phyloP scores from a whole-genome alignment of 495 filamentous ascomycete species.

The Wilcoxina mikolae region DNA sequence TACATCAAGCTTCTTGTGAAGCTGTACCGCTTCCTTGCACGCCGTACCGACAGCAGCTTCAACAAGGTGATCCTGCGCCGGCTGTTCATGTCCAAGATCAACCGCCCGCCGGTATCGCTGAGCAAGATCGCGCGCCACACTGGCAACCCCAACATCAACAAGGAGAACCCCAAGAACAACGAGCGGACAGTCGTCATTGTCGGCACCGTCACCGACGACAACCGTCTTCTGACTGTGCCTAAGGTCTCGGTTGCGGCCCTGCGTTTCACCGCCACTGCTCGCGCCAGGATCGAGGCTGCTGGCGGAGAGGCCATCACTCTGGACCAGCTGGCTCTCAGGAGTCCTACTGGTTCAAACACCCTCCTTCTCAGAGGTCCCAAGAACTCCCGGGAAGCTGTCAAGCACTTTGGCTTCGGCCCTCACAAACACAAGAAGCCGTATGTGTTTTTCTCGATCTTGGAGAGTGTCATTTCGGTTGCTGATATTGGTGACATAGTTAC shows the following conservation, averaged over 20 bases:
- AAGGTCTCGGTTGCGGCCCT: slow-evolving; percentile 87
- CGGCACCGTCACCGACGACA: slow-evolving; percentile 11
- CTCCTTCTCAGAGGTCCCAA: slow-evolving; percentile 89
- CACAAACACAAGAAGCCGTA: slow-evolving; percentile 79
- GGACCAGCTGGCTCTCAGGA: slow-evolving; percentile 85
- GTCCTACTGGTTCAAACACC: slow-evolving; percentile 87
- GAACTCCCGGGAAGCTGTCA: slow-evolving; percentile 90
- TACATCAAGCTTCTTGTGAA: slow-evolving; percentile 96
- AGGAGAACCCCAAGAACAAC: slow-evolving; percentile 41
- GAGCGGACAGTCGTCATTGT: slow-evolving; percentile 66
- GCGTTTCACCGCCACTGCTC: slow-evolving; percentile 86
- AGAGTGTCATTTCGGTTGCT: not conserved
- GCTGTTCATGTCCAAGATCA: slow-evolving; percentile 93
- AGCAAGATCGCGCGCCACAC: slow-evolving; percentile 67
- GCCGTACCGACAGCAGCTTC: slow-evolving; percentile 90
- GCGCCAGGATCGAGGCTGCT: slow-evolving; percentile 78
- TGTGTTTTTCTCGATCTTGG: slow-evolving; percentile 23
- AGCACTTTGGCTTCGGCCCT: slow-evolving; percentile 96
- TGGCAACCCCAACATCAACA: slow-evolving; percentile 38
- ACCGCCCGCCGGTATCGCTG: slow-evolving; percentile 87
- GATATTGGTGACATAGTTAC: slow-evolving; percentile 48
- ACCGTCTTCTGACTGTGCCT: slow-evolving; percentile 55
- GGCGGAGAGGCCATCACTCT: slow-evolving; percentile 89
- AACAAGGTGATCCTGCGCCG: slow-evolving; percentile 93
- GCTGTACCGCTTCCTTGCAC: slow-evolving; percentile 95